phyloP scores from a whole-genome alignment of 2,329 filamentous ascomycete genomes.

The Tolypocladium pustulatum region DNA sequence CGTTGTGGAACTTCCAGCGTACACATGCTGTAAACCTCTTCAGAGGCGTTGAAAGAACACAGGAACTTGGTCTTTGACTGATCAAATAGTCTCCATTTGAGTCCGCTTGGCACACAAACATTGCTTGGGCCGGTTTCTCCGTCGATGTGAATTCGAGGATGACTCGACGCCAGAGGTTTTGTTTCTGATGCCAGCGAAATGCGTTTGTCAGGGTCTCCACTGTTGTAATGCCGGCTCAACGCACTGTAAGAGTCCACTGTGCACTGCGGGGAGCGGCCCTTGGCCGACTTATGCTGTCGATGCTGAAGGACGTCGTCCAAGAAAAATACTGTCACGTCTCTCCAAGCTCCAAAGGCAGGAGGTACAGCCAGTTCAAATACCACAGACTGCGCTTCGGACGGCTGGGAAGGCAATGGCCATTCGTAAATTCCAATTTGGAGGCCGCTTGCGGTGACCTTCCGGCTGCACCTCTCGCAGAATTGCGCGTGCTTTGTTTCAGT shows the following conservation, averaged over 20 bases:
- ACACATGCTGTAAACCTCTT: background rate
- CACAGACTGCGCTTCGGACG: slow-evolving; percentile 24
- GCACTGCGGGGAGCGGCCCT: background rate
- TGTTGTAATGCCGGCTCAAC: background rate
- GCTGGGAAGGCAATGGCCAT: slow-evolving; percentile 38
- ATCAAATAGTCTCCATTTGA: background rate
- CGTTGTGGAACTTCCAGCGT: background rate
- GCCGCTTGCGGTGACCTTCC: background rate
- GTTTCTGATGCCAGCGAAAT: background rate
- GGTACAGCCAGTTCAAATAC: slow-evolving; percentile 44
- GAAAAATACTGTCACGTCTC: slow-evolving; percentile 32
- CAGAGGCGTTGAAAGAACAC: background rate
- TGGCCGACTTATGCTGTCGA: background rate
- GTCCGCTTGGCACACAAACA: background rate
- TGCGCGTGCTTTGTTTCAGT: background rate
- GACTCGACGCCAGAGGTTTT: background rate
- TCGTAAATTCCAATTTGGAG: slow-evolving; percentile 20
- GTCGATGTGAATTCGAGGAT: background rate
- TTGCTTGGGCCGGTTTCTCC: too few relatives aligned
- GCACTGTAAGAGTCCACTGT: background rate
- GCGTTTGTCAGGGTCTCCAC: background rate
- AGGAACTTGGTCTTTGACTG: background rate
- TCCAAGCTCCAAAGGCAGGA: slow-evolving; percentile 29
- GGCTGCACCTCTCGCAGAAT: background rate
- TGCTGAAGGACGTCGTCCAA: slow-evolving; percentile 22